These are phyloP conservation scores for Colletotrichum plurivorum DNA, from an alignment of 2,329 filamentous ascomycete species.

Conservation along the genomic window DNA sequence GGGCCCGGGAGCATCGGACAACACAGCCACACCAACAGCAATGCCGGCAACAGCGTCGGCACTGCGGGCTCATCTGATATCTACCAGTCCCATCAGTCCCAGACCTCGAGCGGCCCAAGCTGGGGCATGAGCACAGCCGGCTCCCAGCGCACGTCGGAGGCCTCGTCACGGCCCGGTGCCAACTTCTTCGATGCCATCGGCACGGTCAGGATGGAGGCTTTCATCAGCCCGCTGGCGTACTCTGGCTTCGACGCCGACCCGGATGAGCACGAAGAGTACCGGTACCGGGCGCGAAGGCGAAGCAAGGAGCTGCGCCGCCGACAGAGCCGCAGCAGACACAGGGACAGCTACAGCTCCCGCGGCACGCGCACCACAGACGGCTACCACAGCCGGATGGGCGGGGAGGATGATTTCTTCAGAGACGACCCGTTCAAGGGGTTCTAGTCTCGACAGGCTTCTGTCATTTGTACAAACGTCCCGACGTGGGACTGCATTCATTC, in stretches of 20 bases:
- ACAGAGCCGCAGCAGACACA: conserved; percentile 67
- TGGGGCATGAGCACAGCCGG: conserved; percentile 61
- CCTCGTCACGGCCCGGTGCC: conserved; percentile 62
- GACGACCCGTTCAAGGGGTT: conserved; percentile 76
- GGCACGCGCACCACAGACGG: conserved; percentile 63
- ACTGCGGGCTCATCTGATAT: conserved; percentile 74
- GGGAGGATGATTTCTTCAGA: conserved; percentile 70
- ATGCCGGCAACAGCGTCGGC: conserved; percentile 68
- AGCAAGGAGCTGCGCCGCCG: conserved; percentile 70
- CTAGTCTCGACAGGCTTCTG: conserved; percentile 48
- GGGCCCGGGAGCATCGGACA: conserved; percentile 60
- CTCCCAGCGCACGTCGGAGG: conserved; percentile 69
- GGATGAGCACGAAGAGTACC: conserved; percentile 65
- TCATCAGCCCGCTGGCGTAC: conserved; percentile 78
- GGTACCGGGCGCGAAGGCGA: conserved; percentile 62
- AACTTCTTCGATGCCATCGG: conserved; percentile 91
- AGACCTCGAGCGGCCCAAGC: conserved; percentile 53
- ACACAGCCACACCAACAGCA: conserved; percentile 69
- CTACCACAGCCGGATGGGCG: conserved; percentile 61
- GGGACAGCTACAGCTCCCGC: conserved; percentile 65
- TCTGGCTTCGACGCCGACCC: conserved; percentile 62
- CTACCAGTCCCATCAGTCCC: conserved; percentile 69
- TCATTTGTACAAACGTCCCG: conserved; percentile 21
- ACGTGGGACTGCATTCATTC: conserved; percentile 30
- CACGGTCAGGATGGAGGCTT: conserved; percentile 97